A percentile compares a stretch with the other conserved stretches of the same genome.
These are phyloP conservation scores for Euphorbia celastroides DNA, from an alignment of 441 rosid species.

Conservation along the genomic window DNA sequence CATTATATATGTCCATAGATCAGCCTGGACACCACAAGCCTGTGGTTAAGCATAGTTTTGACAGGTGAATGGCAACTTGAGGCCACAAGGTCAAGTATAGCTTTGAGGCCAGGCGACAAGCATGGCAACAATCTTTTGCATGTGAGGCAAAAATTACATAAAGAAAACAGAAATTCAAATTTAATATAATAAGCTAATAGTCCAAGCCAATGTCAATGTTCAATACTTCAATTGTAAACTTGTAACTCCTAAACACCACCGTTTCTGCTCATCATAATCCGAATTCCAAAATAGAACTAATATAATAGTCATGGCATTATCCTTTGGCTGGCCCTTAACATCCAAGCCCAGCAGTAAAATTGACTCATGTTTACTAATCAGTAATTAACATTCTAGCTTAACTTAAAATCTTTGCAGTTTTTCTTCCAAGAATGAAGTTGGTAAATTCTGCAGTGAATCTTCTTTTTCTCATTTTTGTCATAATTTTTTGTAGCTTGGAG, in stretches of 20 bases:
- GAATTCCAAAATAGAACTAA: too few relatives aligned
- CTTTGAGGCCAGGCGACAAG: too few relatives aligned
- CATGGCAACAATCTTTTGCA: too few relatives aligned
- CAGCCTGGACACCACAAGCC: not conserved
- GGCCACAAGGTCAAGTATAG: too few relatives aligned
- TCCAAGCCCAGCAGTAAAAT: not conserved
- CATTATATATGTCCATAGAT: not conserved
- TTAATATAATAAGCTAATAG: too few relatives aligned
- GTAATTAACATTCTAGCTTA: not conserved
- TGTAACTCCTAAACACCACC: too few relatives aligned
- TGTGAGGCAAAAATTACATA: too few relatives aligned
- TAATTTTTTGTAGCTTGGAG: conserved; percentile 1
- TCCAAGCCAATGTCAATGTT: too few relatives aligned
- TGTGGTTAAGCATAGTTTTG: not conserved
- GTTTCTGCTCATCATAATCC: too few relatives aligned
- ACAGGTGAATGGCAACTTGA: too few relatives aligned
- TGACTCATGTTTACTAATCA: not conserved
- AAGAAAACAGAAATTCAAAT: too few relatives aligned
- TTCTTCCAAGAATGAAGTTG: conserved; percentile 4
- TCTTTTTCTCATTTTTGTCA: not conserved
- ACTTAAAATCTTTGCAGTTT: not conserved
- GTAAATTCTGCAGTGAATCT: conserved; percentile 1
- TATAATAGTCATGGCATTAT: not conserved
- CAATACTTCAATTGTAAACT: too few relatives aligned
- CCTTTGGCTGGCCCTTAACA: not conserved